phyloP scores from a whole-genome alignment of 371 early-diverging fungal species.

The Mortierella sp. region DNA sequence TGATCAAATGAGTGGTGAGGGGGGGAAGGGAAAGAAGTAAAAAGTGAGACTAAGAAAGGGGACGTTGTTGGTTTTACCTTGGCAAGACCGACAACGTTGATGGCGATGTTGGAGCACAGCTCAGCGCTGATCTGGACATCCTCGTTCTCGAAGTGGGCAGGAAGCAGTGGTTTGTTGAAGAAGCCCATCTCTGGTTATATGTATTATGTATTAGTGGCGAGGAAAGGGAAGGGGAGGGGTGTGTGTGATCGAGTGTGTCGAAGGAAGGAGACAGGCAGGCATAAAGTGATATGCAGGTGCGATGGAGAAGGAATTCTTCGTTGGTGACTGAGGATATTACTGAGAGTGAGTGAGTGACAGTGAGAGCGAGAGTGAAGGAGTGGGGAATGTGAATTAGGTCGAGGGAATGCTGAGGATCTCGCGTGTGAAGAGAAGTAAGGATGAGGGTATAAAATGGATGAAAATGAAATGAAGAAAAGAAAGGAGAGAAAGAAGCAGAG shows the following conservation, averaged over 20 bases:
- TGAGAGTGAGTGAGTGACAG: not conserved
- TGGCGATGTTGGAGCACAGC: slow-evolving; percentile 49
- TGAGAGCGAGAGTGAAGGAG: not conserved
- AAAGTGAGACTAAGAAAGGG: no score
- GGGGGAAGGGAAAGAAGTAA: not conserved
- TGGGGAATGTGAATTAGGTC: not conserved
- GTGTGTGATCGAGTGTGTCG: not conserved
- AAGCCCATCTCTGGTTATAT: slow-evolving; percentile 33
- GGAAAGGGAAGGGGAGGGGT: not conserved
- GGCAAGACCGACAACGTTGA: slow-evolving; percentile 50
- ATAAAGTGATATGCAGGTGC: not conserved
- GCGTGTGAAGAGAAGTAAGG: not conserved
- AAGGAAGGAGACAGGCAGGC: not conserved
- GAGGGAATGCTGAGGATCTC: not conserved
- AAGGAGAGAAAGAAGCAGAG: not conserved
- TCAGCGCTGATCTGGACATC: slow-evolving; percentile 54
- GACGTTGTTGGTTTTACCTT: slow-evolving; percentile 30
- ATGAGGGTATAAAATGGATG: not conserved
- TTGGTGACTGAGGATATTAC: not conserved
- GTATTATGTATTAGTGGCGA: not conserved
- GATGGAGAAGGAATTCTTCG: not conserved
- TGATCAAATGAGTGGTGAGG: not conserved
- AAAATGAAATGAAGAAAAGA: not conserved
- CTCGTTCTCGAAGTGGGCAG: slow-evolving; percentile 52
- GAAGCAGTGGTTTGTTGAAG: slow-evolving; percentile 41